Evolutionary conservation across 352 stramenopile species (phyloP), one percentile per base, ranked within the genome.

Genomic region (Phytophthora tubulina): DNA sequence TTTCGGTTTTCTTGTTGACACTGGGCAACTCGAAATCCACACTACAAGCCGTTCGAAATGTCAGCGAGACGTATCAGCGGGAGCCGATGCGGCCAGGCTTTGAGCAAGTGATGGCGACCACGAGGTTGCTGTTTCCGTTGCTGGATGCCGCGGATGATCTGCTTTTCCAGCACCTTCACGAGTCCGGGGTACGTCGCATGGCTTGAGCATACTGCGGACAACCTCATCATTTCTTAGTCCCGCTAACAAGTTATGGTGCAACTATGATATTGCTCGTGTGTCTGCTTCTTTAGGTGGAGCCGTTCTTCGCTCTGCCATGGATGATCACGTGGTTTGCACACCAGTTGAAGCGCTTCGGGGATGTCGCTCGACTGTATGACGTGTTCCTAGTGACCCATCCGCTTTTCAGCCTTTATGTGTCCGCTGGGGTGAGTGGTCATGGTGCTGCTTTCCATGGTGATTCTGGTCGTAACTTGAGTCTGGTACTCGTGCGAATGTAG

Each of bases 311-410:
- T 14, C 67, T 99, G 2, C 88, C 87, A 41, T 99, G 96, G 96
- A 84, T 99, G 56, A 94, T 99, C 58, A 99, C 96, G 36, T 98
- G 96, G 95, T 99, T 99, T 73, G 81, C 90, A 11, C 96, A 99
- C 78, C 89, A 99, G 71, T 68, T 99, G 7, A 80, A 78, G 52
- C 90, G 93, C 32, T 95, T 98, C 8, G 62, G 81, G 3, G 76
- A 98, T 56, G 94, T 98, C 9, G 84, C 94, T 61, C 80, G 96
- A 32, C 70, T 99, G 44, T 99, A 96, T 76, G 96, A 99, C 76
- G 90, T 97, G 31, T 92, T 99, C 59, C 79, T 99, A n/a, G 80
- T 92, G 30, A 95, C 89, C 7, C 95, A 99, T 71, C 92, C 96
- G 35, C 77, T 98, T 30, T 96, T 99, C 61, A 86, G 90, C 7